These are phyloP conservation scores for Coniella vitis DNA, from an alignment of 2,329 filamentous ascomycete genomes.

Conservation along the genomic window DNA sequence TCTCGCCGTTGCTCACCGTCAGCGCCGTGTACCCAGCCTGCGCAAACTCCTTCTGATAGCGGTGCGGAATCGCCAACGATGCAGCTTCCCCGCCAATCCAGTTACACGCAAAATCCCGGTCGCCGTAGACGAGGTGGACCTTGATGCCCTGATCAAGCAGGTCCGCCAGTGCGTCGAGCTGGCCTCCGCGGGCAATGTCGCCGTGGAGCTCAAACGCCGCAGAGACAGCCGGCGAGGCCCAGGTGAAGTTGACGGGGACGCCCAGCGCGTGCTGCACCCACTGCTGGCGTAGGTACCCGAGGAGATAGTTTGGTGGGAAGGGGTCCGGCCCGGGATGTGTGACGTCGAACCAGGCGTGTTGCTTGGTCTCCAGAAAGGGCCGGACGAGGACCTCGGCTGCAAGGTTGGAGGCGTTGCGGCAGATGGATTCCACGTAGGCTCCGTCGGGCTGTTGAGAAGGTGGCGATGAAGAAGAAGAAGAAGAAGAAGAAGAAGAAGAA, in stretches of 20 bases:
- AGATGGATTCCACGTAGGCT: slow-evolving; percentile 11
- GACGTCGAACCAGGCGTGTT: slow-evolving; percentile 50
- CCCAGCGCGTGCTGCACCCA: slow-evolving; percentile 51
- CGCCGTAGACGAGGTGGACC: slow-evolving; percentile 48
- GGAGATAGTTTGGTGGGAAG: slow-evolving; percentile 45
- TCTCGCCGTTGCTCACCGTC: slow-evolving; percentile 42
- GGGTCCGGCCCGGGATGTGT: slow-evolving; percentile 43
- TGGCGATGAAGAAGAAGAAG: no score
- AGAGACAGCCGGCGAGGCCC: slow-evolving; percentile 32
- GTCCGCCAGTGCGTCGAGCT: slow-evolving; percentile 36
- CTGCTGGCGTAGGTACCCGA: slow-evolving; percentile 49
- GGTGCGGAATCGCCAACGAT: slow-evolving; percentile 45
- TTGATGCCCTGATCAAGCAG: slow-evolving; percentile 49
- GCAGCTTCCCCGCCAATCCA: slow-evolving; percentile 42
- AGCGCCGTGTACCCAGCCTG: slow-evolving; percentile 59
- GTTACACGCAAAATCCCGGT: slow-evolving; percentile 48
- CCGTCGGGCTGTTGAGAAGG: slow-evolving; percentile 28
- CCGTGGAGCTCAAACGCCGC: slow-evolving; percentile 31
- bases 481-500: slow-evolving; percentile 17
- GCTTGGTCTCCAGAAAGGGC: slow-evolving; percentile 1
- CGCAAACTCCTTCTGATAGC: slow-evolving; percentile 55
- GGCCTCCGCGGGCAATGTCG: slow-evolving; percentile 25
- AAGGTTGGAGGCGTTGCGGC: neutral
- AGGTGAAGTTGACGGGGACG: slow-evolving; percentile 51
- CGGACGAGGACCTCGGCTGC: neutral